These are phyloP conservation scores for Aspergillus sp. DNA, from an alignment of 2,329 filamentous ascomycete genomes.

Conservation along the genomic window DNA sequence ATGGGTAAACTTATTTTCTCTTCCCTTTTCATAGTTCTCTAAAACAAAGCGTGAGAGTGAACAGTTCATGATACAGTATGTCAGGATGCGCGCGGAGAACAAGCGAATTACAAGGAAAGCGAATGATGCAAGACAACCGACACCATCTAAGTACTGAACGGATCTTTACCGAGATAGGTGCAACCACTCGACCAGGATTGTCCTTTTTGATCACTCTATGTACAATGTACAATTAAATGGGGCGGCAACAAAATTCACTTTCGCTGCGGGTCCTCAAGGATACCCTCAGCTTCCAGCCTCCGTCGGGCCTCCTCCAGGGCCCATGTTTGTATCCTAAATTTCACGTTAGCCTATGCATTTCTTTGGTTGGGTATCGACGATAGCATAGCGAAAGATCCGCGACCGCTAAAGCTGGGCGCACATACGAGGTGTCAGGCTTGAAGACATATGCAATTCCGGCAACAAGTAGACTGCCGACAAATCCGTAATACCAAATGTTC, in stretches of 20 bases:
- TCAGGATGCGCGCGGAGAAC: conserved; percentile 24
- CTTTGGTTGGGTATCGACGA: background rate
- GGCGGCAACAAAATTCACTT: conserved; percentile 40
- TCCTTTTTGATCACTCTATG: conserved; percentile 39
- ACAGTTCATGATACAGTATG: conserved; percentile 19
- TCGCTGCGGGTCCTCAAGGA: conserved; percentile 76
- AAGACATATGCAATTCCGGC: conserved; percentile 83
- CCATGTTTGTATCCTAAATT: conserved; percentile 92
- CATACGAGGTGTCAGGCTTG: conserved; percentile 98
- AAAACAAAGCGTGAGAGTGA: conserved; percentile 15
- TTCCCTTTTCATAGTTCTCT: conserved; percentile 11
- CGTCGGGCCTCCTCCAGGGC: conserved; percentile 94
- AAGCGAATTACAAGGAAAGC: conserved; percentile 25
- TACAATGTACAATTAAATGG: conserved; percentile 40
- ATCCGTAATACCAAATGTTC: conserved; percentile 78
- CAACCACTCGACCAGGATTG: conserved; percentile 30
- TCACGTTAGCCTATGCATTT: conserved; percentile 20
- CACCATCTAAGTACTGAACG: conserved; percentile 35
- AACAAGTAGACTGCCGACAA: conserved; percentile 73
- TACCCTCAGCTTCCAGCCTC: conserved; percentile 92
- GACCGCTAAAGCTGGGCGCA: conserved; percentile 33
- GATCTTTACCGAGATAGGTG: conserved; percentile 30
- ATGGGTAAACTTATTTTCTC: conserved; percentile 12
- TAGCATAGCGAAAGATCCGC: conserved; percentile 1
- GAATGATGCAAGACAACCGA: conserved; percentile 29